A percentile compares a stretch with the other conserved stretches of the same genome.
Evolutionary conservation across 1,284 basidiomycete species (phyloP).

Genomic region (Gomphus sp.): DNA sequence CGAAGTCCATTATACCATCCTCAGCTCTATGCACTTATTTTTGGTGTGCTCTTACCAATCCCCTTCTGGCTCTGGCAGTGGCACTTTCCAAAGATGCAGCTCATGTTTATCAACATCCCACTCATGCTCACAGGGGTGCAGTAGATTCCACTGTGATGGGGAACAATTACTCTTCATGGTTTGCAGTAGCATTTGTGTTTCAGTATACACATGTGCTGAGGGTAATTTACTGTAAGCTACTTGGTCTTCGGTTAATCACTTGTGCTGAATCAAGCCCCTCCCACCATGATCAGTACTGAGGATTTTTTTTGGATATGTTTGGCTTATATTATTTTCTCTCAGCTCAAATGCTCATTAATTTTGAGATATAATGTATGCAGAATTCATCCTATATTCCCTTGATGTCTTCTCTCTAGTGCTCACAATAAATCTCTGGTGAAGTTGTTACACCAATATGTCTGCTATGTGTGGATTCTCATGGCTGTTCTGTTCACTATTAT

Average conservation of each 20-base stretch:
- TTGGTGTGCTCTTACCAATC: slow-evolving; percentile 74
- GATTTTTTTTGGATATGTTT: slow-evolving; percentile 1
- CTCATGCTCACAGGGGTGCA: slow-evolving; percentile 77
- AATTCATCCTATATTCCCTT: no score
- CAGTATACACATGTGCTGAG: slow-evolving; percentile 53
- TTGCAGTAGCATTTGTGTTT: slow-evolving; percentile 83
- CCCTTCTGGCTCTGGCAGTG: slow-evolving; percentile 82
- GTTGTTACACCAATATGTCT: no score
- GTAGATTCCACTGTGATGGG: slow-evolving; percentile 85
- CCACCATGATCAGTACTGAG: neutral
- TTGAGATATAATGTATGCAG: slow-evolving; percentile 2
- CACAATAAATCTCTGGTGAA: no score
- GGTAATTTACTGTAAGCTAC: neutral
- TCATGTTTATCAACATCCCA: slow-evolving; percentile 76
- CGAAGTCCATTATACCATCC: slow-evolving; percentile 69
- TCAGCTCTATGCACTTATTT: slow-evolving; percentile 71
- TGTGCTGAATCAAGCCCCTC: neutral
- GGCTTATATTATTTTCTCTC: neutral
- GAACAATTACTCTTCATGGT: slow-evolving; percentile 93
- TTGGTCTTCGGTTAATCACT: neutral
- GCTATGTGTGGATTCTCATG: no score
- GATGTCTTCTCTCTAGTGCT: no score
- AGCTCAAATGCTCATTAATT: neutral
- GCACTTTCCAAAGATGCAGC: slow-evolving; percentile 65
- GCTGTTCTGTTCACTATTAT: no score